phyloP scores from a whole-genome alignment of 192 early-diverging fungal species.

The Entomortierella parvispora region DNA sequence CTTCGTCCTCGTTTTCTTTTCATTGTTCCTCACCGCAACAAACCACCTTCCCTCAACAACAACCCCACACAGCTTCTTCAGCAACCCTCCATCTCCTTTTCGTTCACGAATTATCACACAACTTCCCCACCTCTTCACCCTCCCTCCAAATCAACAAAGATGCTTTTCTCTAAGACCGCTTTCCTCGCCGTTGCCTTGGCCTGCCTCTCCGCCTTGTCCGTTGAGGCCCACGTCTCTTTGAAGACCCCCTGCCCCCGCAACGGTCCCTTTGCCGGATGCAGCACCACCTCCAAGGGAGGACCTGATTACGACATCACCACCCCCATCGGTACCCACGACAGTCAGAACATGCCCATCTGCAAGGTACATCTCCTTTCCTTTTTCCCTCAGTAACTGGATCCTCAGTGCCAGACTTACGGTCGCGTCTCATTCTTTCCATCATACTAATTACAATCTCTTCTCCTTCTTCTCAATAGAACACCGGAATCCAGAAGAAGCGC shows the following conservation, averaged over 20 bases:
- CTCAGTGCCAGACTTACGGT: no score
- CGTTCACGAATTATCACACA: no score
- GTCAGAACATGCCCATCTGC: slow-evolving; percentile 53
- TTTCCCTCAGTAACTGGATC: no score
- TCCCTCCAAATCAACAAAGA: no score
- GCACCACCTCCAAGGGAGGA: slow-evolving; percentile 43
- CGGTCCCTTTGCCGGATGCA: slow-evolving; percentile 43
- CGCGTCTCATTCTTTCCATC: no score
- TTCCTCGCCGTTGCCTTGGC: slow-evolving; percentile 4
- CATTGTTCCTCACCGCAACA: no score
- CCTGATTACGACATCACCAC: slow-evolving; percentile 57
- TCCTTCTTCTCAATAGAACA: slow-evolving; percentile 6
- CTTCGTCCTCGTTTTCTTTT: no score
- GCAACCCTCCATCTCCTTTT: no score
- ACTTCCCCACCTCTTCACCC: no score
- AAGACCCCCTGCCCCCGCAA: slow-evolving; percentile 53
- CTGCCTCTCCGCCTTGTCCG: slow-evolving; percentile 27
- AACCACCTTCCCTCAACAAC: no score
- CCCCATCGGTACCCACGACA: slow-evolving; percentile 47
- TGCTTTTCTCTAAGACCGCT: no score
- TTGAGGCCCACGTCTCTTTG: slow-evolving; percentile 56
- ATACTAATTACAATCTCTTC: background rate
- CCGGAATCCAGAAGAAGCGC: slow-evolving; percentile 47
- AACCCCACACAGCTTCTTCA: no score
- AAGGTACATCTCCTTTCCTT: slow-evolving; percentile 25